These are phyloP conservation scores for Hypericum androsaemum DNA, from an alignment of 345 rosid species.

Conservation along the genomic window DNA sequence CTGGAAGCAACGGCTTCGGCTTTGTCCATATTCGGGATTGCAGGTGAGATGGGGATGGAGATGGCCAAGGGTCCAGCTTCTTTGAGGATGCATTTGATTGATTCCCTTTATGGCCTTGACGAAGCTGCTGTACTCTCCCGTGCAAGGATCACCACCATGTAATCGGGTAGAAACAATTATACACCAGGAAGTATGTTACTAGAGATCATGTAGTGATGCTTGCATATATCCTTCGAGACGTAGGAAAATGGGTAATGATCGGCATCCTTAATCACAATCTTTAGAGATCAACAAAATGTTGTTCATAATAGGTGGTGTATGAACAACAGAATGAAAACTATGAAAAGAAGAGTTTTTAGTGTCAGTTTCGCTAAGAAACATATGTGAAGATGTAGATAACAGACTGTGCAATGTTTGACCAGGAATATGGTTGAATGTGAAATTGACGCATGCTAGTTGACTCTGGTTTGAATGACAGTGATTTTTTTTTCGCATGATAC, in stretches of 20 bases:
- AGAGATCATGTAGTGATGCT: neutral
- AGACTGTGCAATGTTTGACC: too few relatives aligned
- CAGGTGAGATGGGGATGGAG: slow-evolving; percentile 73
- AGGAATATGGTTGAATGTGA: too few relatives aligned
- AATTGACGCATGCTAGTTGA: too few relatives aligned
- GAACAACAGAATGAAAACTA: too few relatives aligned
- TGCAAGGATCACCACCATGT: slow-evolving; percentile 30
- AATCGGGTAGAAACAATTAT: slow-evolving; percentile 7
- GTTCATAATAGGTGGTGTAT: too few relatives aligned
- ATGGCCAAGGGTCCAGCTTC: slow-evolving; percentile 81
- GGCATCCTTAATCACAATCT: too few relatives aligned
- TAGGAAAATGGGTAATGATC: neutral
- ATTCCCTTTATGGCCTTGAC: slow-evolving; percentile 60
- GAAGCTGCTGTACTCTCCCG: slow-evolving; percentile 34
- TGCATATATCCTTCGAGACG: neutral
- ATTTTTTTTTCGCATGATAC: too few relatives aligned
- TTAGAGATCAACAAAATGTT: too few relatives aligned
- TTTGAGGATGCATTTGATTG: slow-evolving; percentile 69
- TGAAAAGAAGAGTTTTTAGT: too few relatives aligned
- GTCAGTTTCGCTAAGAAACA: too few relatives aligned
- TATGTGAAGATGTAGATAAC: too few relatives aligned
- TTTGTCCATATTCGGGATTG: slow-evolving; percentile 67
- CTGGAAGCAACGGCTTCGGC: slow-evolving; percentile 79
- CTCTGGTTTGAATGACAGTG: too few relatives aligned
- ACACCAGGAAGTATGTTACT: slow-evolving; percentile 7